phyloP scores from a whole-genome alignment of 352 stramenopile species.

The Pythium monospermum region DNA sequence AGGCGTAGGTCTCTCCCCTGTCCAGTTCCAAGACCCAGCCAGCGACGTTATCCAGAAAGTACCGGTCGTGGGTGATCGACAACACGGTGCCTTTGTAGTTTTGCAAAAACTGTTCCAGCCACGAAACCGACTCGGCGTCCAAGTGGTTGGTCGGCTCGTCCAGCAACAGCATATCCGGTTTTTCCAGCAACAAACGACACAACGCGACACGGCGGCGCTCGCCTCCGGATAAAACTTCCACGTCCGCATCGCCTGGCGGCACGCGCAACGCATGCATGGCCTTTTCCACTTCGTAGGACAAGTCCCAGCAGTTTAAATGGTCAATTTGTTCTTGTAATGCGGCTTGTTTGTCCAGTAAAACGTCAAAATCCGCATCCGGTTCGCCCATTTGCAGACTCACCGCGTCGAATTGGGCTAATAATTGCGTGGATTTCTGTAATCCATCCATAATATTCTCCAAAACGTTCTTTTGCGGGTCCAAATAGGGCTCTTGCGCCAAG shows the following conservation, averaged over 20 bases:
- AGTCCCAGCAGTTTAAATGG: constrained; percentile 75
- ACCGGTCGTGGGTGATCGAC: constrained; percentile 98
- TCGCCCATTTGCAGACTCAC: constrained; percentile 88
- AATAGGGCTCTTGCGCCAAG: constrained; percentile 78
- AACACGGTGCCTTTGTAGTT: constrained; percentile 96
- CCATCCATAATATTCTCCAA: constrained; percentile 91
- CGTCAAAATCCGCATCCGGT: constrained; percentile 87
- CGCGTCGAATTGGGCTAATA: constrained; percentile 81
- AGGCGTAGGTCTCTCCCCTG: constrained; percentile 94
- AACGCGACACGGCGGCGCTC: constrained; percentile 95
- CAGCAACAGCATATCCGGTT: constrained; percentile 95
- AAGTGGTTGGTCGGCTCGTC: constrained; percentile 99
- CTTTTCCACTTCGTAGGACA: constrained; percentile 78
- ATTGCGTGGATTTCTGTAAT: constrained; percentile 73
- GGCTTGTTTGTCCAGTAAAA: constrained; percentile 77
- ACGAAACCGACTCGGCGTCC: constrained; percentile 95
- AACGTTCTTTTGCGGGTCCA: constrained; percentile 83
- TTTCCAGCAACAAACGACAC: constrained; percentile 92
- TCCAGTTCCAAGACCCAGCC: constrained; percentile 98
- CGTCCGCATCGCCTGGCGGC: constrained; percentile 54
- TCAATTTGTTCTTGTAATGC: constrained; percentile 87
- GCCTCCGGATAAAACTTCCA: constrained; percentile 84
- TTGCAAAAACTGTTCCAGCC: constrained; percentile 97
- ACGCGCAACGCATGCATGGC: constrained; percentile 78
- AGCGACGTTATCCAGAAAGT: constrained; percentile 98